Percentiles rank a stretch among this genome's conserved stretches.
Conservation (phyloP, 2,329 filamentous ascomycete species). For the Cytospora chrysosperma region DNA sequence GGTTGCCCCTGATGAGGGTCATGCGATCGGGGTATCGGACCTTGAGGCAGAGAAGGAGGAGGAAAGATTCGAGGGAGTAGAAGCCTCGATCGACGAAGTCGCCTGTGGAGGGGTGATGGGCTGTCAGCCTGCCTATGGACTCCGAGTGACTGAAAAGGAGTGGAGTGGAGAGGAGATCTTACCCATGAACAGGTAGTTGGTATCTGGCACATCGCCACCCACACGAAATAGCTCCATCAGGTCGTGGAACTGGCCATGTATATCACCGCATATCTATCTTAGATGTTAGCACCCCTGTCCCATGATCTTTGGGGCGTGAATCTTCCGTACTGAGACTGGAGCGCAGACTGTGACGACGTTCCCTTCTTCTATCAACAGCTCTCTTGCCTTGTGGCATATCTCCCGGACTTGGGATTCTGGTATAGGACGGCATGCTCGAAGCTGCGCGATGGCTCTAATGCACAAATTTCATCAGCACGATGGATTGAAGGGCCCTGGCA, state of each 20-base stretch:
- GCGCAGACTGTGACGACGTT: conserved; percentile 96
- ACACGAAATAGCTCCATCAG: conserved; percentile 96
- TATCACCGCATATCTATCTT: conserved; percentile 84
- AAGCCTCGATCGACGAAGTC: conserved; percentile 98
- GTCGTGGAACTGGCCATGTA: conserved; percentile 95
- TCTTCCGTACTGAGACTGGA: conserved; percentile 73
- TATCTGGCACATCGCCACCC: conserved; percentile 90
- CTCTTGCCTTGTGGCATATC: conserved; percentile 93
- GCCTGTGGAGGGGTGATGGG: conserved; percentile 48
- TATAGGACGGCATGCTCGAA: conserved; percentile 93
- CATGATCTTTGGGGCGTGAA: neutral
- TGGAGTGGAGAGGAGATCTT: conserved; percentile 28
- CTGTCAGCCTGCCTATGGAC: conserved; percentile 14
- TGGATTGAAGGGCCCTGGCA: neutral
- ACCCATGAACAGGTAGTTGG: conserved; percentile 97
- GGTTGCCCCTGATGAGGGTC: conserved; percentile 91
- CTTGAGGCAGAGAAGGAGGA: conserved; percentile 92
- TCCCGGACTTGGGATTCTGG: conserved; percentile 94
- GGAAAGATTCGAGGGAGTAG: conserved; percentile 95
- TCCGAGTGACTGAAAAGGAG: neutral
- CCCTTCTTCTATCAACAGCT: conserved; percentile 94
- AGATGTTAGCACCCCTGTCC: conserved; percentile 11
- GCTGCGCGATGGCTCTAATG: conserved; percentile 83
- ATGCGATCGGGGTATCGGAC: conserved; percentile 97
- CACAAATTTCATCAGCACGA: conserved; percentile 25